Evolutionary conservation across 495 filamentous ascomycete species (phyloP).

Genomic region (Xylaria telfairii): DNA sequence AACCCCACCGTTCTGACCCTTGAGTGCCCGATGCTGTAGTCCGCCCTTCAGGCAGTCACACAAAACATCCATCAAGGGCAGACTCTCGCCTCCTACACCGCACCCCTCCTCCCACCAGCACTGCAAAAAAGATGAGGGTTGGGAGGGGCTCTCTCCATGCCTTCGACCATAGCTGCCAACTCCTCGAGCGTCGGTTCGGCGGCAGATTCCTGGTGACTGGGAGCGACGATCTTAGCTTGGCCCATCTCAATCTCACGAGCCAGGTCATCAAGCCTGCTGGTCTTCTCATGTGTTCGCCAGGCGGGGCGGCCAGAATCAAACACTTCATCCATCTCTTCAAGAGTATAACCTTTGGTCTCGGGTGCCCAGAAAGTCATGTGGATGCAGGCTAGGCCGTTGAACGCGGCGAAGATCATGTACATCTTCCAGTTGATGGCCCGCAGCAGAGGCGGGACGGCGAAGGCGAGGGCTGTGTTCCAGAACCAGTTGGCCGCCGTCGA

Average conservation of each 20-base stretch:
- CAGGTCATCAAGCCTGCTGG: slow-evolving; percentile 55
- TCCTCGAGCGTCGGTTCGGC: not conserved
- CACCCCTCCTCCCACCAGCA: not conserved
- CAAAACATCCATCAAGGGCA: not conserved
- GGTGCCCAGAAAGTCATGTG: slow-evolving; percentile 76
- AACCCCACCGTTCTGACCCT: not conserved
- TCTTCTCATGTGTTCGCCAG: slow-evolving; percentile 52
- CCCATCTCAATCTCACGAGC: slow-evolving; percentile 59
- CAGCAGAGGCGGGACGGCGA: slow-evolving; percentile 66
- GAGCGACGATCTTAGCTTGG: slow-evolving; percentile 35
- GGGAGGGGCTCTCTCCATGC: not conserved
- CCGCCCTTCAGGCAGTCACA: not conserved
- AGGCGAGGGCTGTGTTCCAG: slow-evolving; percentile 69
- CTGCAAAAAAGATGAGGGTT: not conserved
- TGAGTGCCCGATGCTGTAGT: not conserved
- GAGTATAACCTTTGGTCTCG: slow-evolving; percentile 79
- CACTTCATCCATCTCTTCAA: slow-evolving; percentile 71
- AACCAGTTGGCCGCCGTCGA: slow-evolving; percentile 74
- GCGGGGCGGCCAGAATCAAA: slow-evolving; percentile 60
- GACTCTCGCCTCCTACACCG: not conserved
- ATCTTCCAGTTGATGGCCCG: slow-evolving; percentile 62
- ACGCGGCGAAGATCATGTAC: slow-evolving; percentile 72
- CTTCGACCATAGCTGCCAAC: not conserved
- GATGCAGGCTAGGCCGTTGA: slow-evolving; percentile 72
- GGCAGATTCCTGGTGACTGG: not conserved